A percentile compares a stretch with the other conserved stretches of the same genome.
These are phyloP conservation scores for Immersiella caudata DNA, from an alignment of 495 filamentous ascomycete genomes.

Conservation along the genomic window DNA sequence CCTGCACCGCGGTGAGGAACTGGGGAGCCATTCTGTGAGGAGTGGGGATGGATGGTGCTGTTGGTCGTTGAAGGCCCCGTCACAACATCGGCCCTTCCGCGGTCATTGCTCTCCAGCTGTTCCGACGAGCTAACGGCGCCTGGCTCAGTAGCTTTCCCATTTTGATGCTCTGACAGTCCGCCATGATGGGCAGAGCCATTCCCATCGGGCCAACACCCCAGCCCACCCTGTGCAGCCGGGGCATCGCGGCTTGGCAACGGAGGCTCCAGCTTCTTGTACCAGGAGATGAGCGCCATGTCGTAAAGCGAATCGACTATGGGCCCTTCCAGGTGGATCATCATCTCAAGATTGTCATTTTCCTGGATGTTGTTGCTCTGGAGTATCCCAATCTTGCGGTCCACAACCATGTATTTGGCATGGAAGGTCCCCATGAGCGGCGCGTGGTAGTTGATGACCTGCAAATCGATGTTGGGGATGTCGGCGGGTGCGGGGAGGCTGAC, in stretches of 20 bases:
- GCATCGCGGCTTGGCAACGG: constrained; percentile 58
- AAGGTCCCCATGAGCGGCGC: constrained; percentile 73
- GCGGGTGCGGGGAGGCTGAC: constrained; percentile 61
- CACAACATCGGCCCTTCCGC: constrained; percentile 24
- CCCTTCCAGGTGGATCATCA: constrained; percentile 78
- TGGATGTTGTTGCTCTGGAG: constrained; percentile 78
- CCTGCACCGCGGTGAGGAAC: background rate
- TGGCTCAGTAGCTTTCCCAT: constrained; percentile 16
- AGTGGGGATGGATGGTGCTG: constrained; percentile 29
- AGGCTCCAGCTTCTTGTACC: constrained; percentile 65
- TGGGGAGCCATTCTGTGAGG: background rate
- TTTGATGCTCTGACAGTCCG: background rate
- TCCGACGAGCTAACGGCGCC: constrained; percentile 17
- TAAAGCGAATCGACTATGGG: constrained; percentile 76
- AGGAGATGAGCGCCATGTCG: constrained; percentile 71
- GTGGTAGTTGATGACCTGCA: constrained; percentile 76
- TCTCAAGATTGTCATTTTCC: constrained; percentile 78
- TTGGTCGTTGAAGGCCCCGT: constrained; percentile 34
- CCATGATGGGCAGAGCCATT: background rate
- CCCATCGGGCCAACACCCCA: background rate
- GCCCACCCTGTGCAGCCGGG: constrained; percentile 47
- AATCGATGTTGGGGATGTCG: constrained; percentile 70
- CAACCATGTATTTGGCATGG: constrained; percentile 75
- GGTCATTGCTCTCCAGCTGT: constrained; percentile 15
- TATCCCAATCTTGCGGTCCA: constrained; percentile 68